Evolutionary conservation across 2,329 filamentous ascomycete genomes (phyloP).

Genomic region (Hypoxylon sp.): DNA sequence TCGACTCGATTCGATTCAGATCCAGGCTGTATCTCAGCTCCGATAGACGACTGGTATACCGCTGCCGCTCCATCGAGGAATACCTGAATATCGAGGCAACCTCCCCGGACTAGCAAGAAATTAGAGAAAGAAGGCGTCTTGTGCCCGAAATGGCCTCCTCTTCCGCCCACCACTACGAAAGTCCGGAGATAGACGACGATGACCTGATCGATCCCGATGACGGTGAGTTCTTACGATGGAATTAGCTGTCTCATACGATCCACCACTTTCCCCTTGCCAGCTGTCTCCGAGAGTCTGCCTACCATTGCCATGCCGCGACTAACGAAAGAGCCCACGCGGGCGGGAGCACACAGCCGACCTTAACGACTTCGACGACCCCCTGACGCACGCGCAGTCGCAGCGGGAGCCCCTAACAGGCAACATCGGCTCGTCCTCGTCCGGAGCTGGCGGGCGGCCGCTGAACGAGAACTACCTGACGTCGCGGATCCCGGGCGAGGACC

Average conservation of each 20-base stretch:
- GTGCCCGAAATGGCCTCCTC: slow-evolving; percentile 52
- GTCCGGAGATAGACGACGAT: slow-evolving; percentile 66
- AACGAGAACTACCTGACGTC: slow-evolving; percentile 87
- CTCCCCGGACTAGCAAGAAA: neutral
- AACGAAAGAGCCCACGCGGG: neutral
- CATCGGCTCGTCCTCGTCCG: slow-evolving; percentile 70
- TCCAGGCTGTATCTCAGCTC: neutral
- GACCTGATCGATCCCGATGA: slow-evolving; percentile 83
- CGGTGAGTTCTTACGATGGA: slow-evolving; percentile 57
- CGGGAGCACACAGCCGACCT: slow-evolving; percentile 70
- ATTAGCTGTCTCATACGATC: neutral
- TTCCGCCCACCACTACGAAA: slow-evolving; percentile 64
- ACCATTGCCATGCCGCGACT: slow-evolving; percentile 5
- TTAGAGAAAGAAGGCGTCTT: neutral
- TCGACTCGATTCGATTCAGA: slow-evolving; percentile 5
- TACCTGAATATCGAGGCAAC: slow-evolving; percentile 1
- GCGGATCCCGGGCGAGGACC: slow-evolving; percentile 90
- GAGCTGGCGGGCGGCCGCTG: slow-evolving; percentile 63
- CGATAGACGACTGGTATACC: neutral
- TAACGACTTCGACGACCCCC: slow-evolving; percentile 91
- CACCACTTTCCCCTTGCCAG: slow-evolving; percentile 6
- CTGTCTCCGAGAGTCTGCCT: too few relatives aligned
- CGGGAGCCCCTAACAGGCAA: slow-evolving; percentile 84
- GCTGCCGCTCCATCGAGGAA: neutral
- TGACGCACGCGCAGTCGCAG: slow-evolving; percentile 69